Evolutionary conservation across 176 grass and related monocot genomes (phyloP).

Genomic region (Stipa capillata): DNA sequence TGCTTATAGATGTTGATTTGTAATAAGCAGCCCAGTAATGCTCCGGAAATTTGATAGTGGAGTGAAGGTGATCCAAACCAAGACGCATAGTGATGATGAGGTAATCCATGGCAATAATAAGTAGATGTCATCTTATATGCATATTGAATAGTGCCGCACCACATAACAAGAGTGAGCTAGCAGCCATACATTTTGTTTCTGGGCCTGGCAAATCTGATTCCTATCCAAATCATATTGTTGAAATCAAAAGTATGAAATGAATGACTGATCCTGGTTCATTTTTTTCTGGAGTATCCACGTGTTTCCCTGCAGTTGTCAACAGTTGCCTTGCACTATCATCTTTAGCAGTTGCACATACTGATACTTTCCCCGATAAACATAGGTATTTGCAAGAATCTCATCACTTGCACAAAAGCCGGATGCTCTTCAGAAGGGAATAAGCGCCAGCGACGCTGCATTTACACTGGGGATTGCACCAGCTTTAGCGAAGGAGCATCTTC

Average conservation of each 20-base stretch:
- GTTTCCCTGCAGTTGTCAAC: not conserved
- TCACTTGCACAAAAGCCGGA: constrained; percentile 76
- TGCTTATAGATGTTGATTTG: constrained; percentile 67
- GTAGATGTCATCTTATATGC: not conserved
- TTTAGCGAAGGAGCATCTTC: constrained; percentile 92
- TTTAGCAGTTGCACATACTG: not conserved
- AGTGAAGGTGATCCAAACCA: constrained; percentile 98
- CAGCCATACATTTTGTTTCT: not conserved
- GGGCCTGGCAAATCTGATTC: not conserved
- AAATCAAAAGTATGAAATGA: constrained; percentile 2
- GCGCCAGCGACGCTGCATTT: constrained; percentile 90
- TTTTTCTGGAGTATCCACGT: not conserved
- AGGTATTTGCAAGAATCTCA: constrained; percentile 89
- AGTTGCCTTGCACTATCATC: not conserved
- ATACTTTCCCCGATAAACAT: not conserved
- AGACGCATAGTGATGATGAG: constrained; percentile 95
- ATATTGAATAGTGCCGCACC: not conserved
- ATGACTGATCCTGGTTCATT: constrained; percentile 1
- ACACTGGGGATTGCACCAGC: constrained; percentile 94
- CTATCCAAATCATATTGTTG: not conserved
- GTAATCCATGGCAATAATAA: constrained; percentile 24
- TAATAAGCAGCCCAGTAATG: constrained; percentile 77
- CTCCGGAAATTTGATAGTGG: constrained; percentile 98
- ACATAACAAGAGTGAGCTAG: not conserved
- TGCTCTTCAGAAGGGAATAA: constrained; percentile 80